Conservation (phyloP, 306 rosid species). For the Cajanus cajan region DNA sequence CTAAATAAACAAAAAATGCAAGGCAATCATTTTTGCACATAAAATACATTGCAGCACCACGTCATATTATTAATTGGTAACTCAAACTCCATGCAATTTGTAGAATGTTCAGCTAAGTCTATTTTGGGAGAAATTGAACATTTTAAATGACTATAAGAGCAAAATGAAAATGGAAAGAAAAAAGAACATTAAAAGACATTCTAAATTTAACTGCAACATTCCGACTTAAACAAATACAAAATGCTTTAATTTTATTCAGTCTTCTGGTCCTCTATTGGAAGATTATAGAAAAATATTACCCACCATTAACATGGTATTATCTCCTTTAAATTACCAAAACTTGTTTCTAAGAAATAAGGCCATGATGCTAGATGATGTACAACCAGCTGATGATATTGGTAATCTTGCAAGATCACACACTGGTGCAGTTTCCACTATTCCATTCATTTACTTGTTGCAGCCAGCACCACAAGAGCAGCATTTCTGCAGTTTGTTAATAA, state of each 20-base stretch:
- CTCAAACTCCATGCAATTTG: constrained; percentile 36
- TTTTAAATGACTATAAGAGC: background rate
- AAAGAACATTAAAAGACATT: constrained; percentile 10
- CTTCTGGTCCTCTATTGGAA: constrained; percentile 23
- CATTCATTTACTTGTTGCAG: constrained; percentile 23
- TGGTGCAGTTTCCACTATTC: constrained; percentile 26
- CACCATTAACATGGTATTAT: constrained; percentile 33
- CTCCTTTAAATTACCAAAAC: constrained; percentile 36
- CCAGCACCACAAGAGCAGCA: constrained; percentile 29
- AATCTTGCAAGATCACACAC: constrained; percentile 2
- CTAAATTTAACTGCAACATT: constrained; percentile 36
- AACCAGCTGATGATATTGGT: constrained; percentile 30
- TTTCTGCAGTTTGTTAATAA: constrained; percentile 17
- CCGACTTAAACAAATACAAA: constrained; percentile 31
- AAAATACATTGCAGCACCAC: background rate
- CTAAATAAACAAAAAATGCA: background rate
- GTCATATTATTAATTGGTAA: constrained; percentile 20
- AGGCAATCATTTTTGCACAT: background rate
- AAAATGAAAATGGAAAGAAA: background rate
- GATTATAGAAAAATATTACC: constrained; percentile 37
- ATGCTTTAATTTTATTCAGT: constrained; percentile 33
- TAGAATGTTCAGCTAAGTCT: constrained; percentile 38
- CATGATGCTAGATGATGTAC: constrained; percentile 33
- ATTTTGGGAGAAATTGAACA: constrained; percentile 27
- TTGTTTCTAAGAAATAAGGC: constrained; percentile 33